Evolutionary conservation across 1,139 yeast species (phyloP).

Genomic region (Blastobotrys buckinghamii): DNA sequence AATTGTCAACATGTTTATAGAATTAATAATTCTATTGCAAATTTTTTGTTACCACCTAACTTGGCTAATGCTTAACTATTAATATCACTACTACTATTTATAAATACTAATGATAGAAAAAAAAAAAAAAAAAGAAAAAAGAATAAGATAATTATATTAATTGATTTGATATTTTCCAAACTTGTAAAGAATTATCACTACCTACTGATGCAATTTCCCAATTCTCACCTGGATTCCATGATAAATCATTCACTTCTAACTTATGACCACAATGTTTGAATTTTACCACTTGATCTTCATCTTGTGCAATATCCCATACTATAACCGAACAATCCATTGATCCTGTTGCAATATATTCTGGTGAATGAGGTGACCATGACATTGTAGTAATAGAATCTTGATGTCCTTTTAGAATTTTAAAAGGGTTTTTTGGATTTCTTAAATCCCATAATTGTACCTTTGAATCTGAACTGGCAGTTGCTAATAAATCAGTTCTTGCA

Average conservation of each 20-base stretch:
- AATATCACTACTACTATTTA: no score
- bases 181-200: slow-evolving; percentile 81
- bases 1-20: slow-evolving; percentile 84
- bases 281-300: slow-evolving; percentile 34
- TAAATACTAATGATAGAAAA: not conserved
- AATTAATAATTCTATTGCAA: slow-evolving; percentile 91
- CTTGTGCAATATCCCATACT: slow-evolving; percentile 55
- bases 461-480: slow-evolving; percentile 69
- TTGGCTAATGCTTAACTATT: slow-evolving; percentile 47
- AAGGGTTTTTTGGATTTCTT: slow-evolving; percentile 38
- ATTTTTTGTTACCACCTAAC: slow-evolving; percentile 91
- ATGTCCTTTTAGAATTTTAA: slow-evolving; percentile 45
- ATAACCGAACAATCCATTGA: slow-evolving; percentile 68
- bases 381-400: slow-evolving; percentile 16
- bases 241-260: slow-evolving; percentile 77
- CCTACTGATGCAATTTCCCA: slow-evolving; percentile 80
- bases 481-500: slow-evolving; percentile 48
- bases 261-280: slow-evolving; percentile 89
- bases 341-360: slow-evolving; percentile 61
- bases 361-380: slow-evolving; percentile 66
- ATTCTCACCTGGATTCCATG: slow-evolving; percentile 77
- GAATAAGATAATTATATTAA: slow-evolving; percentile 27
- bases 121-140: not conserved
- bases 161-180: slow-evolving; percentile 56
- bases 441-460: slow-evolving; percentile 62